Evolutionary conservation across 805 yeast species (phyloP), one percentile per base, ranked within the genome.

Genomic region (Debaryomyces hansenii): DNA sequence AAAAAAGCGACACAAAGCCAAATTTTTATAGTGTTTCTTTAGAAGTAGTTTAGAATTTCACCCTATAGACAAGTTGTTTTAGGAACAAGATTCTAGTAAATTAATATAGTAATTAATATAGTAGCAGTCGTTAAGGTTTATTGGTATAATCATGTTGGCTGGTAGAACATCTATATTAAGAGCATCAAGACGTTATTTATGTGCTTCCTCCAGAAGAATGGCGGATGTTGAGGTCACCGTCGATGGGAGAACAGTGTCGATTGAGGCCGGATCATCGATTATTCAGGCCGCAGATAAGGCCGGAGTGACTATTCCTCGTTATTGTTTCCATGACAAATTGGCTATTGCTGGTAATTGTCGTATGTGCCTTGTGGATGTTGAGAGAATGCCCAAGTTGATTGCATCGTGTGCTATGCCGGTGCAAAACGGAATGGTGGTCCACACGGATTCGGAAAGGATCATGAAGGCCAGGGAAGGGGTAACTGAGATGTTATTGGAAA

Each of bases 321-420:
- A 89, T 75, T 89, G 96, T 71, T 89, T 86, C 77, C 96, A 89
- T 69, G 96, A 89, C 61, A 87, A 88, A 68, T 78, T 89, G 54
- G 91, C 95, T 31, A 80, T 88, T 62, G 96, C 96, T 10, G 96
- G 96, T 63, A 89, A 88, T 73, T 88, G 96, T 69, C 84, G 96
- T 69, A 88, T 88, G 96, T 88, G 96, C 65, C 79, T 88, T 27
- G 96, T 88, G 40, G 96, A 88, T 60, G 86, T 89, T 46, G 96
- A 89, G 70, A 82, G 86, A 64, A 89, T 92, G 58, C 96, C 96
- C 46, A 88, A 88, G 68, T 82, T 90, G 62, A 87, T 88, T 53
- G 96, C 96, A 2, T 85, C 95, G 10, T 88, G 96, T 75, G 90
- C 95, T 40, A 85, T 85, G 83, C 96, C 96, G 28, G 96, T 86